Conservation (phyloP, 192 early-diverging fungal species). For the Piromyces sp. region DNA sequence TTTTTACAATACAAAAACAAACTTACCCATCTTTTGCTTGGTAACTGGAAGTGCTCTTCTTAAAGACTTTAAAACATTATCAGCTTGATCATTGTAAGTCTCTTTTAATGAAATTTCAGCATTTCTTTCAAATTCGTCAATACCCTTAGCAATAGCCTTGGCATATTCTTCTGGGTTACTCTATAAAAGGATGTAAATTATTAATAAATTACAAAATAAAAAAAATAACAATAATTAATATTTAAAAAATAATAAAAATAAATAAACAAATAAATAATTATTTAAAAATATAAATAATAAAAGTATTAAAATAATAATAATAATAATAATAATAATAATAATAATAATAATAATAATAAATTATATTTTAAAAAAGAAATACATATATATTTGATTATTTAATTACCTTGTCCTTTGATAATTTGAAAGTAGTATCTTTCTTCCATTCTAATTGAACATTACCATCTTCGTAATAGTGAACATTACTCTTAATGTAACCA, state of each 20-base stretch:
- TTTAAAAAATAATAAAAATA: too few relatives aligned
- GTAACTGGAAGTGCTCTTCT: slow-evolving; percentile 82
- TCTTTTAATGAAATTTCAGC: slow-evolving; percentile 76
- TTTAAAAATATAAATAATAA: too few relatives aligned
- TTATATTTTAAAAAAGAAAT: background rate
- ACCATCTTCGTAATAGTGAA: slow-evolving; percentile 99
- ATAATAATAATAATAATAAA: background rate
- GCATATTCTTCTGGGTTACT: slow-evolving; percentile 26
- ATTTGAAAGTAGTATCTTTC: slow-evolving; percentile 35
- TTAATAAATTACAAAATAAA: background rate
- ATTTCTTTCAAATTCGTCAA: slow-evolving; percentile 53
- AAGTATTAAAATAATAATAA: background rate
- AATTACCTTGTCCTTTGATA: background rate
- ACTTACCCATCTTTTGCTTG: slow-evolving; percentile 50
- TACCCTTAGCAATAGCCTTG: slow-evolving; percentile 35
- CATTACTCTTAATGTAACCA: slow-evolving; percentile 55
- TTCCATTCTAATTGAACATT: slow-evolving; percentile 85
- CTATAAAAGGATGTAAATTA: background rate
- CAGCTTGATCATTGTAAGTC: slow-evolving; percentile 57
- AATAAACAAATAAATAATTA: too few relatives aligned
- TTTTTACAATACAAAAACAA: background rate
- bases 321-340: background rate
- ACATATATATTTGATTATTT: too few relatives aligned
- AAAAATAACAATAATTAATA: too few relatives aligned
- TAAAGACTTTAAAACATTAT: slow-evolving; percentile 77